phyloP scores from a whole-genome alignment of 2,329 filamentous ascomycete genomes.

The Pestalotiopsis sp. region DNA sequence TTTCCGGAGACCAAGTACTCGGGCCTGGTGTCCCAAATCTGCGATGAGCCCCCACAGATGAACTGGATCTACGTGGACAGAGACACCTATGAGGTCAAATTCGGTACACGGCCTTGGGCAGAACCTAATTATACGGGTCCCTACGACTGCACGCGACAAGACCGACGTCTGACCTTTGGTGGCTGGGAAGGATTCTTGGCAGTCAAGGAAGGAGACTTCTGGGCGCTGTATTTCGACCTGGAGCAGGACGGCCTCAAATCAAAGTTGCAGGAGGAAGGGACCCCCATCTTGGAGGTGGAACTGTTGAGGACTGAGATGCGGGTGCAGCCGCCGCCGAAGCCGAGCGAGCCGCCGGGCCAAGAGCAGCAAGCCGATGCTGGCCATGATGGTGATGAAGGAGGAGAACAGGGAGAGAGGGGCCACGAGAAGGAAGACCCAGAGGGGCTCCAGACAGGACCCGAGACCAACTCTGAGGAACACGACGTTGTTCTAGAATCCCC shows the following conservation, averaged over 20 bases:
- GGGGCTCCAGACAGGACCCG: not conserved
- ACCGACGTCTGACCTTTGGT: conserved; percentile 49
- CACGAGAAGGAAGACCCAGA: conserved; percentile 13
- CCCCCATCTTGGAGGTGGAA: conserved; percentile 56
- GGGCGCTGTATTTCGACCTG: conserved; percentile 49
- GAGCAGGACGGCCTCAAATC: conserved; percentile 45
- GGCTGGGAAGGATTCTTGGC: conserved; percentile 53
- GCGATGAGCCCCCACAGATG: conserved; percentile 48
- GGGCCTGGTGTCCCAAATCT: conserved; percentile 50
- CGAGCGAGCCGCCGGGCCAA: not conserved
- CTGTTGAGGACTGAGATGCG: conserved; percentile 52
- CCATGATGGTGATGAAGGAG: not conserved
- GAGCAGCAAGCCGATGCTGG: not conserved
- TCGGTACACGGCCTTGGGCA: conserved; percentile 43
- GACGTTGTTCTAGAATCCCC: conserved; percentile 21
- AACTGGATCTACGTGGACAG: conserved; percentile 53
- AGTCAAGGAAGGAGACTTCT: conserved; percentile 47
- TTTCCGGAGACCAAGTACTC: conserved; percentile 51
- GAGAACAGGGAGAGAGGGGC: not conserved
- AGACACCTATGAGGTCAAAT: conserved; percentile 46
- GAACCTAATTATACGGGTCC: conserved; percentile 47
- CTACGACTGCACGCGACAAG: conserved; percentile 53
- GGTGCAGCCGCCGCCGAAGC: conserved; percentile 21
- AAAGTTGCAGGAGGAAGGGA: conserved; percentile 44
- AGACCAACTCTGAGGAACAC: not conserved